A percentile compares a stretch with the other conserved stretches of the same genome.
Conservation (phyloP, 2,329 filamentous ascomycete species). For the Dactylonectria macrodidyma region DNA sequence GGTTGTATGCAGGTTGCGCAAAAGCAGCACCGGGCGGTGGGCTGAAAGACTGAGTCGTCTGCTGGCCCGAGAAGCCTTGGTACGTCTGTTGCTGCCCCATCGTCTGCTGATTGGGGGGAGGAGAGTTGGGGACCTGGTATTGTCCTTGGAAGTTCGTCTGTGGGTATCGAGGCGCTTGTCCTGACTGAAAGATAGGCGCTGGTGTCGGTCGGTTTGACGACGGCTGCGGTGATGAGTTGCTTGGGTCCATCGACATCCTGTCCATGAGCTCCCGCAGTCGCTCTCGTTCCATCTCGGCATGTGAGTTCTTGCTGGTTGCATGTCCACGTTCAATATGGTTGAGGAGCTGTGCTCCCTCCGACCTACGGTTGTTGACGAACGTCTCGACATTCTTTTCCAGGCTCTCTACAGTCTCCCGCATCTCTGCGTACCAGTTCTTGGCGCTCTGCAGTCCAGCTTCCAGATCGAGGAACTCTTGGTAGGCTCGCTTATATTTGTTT, state of each 20-base stretch:
- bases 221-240: slow-evolving; percentile 52
- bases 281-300: slow-evolving; percentile 89
- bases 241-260: slow-evolving; percentile 88
- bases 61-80: slow-evolving; percentile 54
- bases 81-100: slow-evolving; percentile 60
- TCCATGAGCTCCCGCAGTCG: slow-evolving; percentile 93
- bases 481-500: slow-evolving; percentile 89
- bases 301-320: slow-evolving; percentile 69
- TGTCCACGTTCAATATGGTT: slow-evolving; percentile 88
- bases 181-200: slow-evolving; percentile 66
- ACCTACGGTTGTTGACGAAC: slow-evolving; percentile 94
- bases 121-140: slow-evolving; percentile 67
- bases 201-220: slow-evolving; percentile 49
- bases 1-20: slow-evolving; percentile 69
- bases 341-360: slow-evolving; percentile 91
- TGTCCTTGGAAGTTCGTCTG: slow-evolving; percentile 69
- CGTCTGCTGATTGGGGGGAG: slow-evolving; percentile 62
- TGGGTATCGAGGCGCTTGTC: slow-evolving; percentile 64
- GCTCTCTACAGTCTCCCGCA: slow-evolving; percentile 94
- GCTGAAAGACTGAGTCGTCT: slow-evolving; percentile 46
- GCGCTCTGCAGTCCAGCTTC: slow-evolving; percentile 88
- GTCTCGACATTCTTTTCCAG: slow-evolving; percentile 96
- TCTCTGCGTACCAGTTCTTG: slow-evolving; percentile 94
- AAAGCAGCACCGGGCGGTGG: slow-evolving; percentile 61
- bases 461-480: slow-evolving; percentile 93